Percentiles rank a stretch among this genome's conserved stretches.
phyloP scores from a whole-genome alignment of 1,139 yeast genomes.

The Nakaseomyces glabratus region DNA sequence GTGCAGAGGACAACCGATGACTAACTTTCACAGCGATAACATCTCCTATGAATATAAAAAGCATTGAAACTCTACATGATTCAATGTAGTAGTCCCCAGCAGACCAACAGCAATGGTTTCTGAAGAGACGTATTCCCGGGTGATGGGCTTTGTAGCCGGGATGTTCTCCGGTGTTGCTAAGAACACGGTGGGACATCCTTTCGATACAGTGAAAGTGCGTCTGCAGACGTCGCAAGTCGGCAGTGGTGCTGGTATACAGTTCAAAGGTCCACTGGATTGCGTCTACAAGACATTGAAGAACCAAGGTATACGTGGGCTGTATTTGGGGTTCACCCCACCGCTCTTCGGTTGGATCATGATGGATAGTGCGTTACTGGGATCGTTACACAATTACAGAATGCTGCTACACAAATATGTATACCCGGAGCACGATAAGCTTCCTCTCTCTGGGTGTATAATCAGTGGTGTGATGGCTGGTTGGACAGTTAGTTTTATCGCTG shows the following conservation, averaged over 20 bases:
- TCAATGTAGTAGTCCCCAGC: too few species aligned
- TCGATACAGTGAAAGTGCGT: conserved; percentile 82
- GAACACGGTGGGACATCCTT: conserved; percentile 87
- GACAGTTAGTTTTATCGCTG: conserved; percentile 90
- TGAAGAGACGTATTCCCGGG: conserved; percentile 16
- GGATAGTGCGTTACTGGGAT: conserved; percentile 87
- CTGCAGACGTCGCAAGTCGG: conserved; percentile 61
- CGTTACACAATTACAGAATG: conserved; percentile 67
- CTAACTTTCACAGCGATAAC: too few species aligned
- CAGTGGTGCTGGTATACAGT: conserved; percentile 38
- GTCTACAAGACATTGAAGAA: conserved; percentile 57
- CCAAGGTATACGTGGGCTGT: conserved; percentile 71
- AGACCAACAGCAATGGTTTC: conserved; percentile 3
- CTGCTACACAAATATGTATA: conserved; percentile 56
- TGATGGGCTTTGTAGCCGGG: conserved; percentile 77
- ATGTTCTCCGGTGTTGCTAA: conserved; percentile 80
- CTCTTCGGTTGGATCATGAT: conserved; percentile 86
- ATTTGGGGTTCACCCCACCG: conserved; percentile 89
- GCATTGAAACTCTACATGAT: too few species aligned
- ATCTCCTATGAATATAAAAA: too few species aligned
- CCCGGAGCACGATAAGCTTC: conserved; percentile 48
- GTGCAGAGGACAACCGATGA: too few species aligned
- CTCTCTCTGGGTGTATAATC: conserved; percentile 61
- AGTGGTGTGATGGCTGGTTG: conserved; percentile 77
- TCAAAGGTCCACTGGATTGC: conserved; percentile 78